Conservation (phyloP, 139 green algal species). For the Yamagishiella unicocca region DNA sequence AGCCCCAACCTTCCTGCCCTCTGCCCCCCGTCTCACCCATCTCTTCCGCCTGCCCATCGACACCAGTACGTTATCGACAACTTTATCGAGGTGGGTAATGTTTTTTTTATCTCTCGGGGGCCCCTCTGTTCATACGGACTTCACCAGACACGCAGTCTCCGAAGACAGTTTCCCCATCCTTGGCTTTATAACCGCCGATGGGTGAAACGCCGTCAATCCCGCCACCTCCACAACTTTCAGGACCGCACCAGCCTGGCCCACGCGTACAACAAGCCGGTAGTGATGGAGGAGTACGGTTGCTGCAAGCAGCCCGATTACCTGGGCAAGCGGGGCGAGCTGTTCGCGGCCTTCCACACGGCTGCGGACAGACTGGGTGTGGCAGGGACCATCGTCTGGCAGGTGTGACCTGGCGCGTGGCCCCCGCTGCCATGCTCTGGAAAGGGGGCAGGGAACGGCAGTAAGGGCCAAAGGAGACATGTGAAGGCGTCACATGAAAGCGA, state of each 20-base stretch:
- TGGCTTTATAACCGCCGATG: too few species aligned
- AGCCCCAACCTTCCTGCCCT: too few species aligned
- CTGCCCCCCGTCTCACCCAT: too few species aligned
- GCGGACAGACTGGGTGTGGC: neutral
- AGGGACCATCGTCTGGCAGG: slow-evolving; percentile 26
- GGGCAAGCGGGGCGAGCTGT: slow-evolving; percentile 25
- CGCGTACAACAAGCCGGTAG: slow-evolving; percentile 55
- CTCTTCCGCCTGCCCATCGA: too few species aligned
- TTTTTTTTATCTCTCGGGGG: neutral
- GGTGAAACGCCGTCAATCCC: neutral
- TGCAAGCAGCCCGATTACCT: slow-evolving; percentile 33
- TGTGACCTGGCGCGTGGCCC: too few species aligned
- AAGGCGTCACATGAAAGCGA: too few species aligned
- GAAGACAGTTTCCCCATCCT: too few species aligned
- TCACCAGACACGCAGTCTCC: too few species aligned
- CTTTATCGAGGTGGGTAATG: neutral
- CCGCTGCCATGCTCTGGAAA: too few species aligned
- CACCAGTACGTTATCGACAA: slow-evolving; percentile 8
- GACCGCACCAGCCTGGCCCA: slow-evolving; percentile 53
- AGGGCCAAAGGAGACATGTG: too few species aligned
- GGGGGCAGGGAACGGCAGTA: too few species aligned
- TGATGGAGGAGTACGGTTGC: slow-evolving; percentile 65
- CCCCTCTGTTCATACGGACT: neutral
- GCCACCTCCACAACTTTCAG: neutral
- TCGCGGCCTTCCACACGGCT: slow-evolving; percentile 7